Conservation (phyloP, 2,329 filamentous ascomycete species). For the Aspergillus versicolor region DNA sequence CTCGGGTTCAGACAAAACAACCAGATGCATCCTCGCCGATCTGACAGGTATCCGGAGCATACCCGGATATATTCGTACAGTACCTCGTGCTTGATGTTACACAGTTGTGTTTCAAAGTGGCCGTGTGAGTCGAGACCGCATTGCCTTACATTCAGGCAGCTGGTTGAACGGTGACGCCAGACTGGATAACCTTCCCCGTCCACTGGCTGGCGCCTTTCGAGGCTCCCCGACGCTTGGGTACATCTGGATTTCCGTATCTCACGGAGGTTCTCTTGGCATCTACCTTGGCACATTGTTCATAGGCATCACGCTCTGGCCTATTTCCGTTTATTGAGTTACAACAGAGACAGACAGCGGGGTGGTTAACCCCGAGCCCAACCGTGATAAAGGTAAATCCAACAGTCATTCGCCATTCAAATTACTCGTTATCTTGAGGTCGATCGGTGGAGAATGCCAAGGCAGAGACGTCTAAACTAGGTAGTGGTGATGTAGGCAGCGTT, state of each 20-base stretch:
- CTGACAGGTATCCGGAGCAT: slow-evolving; percentile 14
- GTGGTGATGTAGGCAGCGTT: slow-evolving; percentile 6
- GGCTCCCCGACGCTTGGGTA: background rate
- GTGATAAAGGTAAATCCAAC: background rate
- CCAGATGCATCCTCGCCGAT: background rate
- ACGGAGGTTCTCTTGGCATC: slow-evolving; percentile 7
- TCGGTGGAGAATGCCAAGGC: slow-evolving; percentile 14
- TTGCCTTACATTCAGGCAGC: background rate
- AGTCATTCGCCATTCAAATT: slow-evolving; percentile 1
- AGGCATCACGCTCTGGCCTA: background rate
- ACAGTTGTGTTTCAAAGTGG: slow-evolving; percentile 16
- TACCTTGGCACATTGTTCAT: slow-evolving; percentile 1
- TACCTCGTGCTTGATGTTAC: slow-evolving; percentile 13
- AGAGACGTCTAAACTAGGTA: slow-evolving; percentile 7
- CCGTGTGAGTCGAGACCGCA: background rate
- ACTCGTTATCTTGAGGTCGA: slow-evolving; percentile 9
- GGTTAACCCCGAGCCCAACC: slow-evolving; percentile 2
- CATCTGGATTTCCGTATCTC: slow-evolving; percentile 1
- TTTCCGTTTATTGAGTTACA: background rate
- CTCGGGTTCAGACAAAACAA: slow-evolving; percentile 1
- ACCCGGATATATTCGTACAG: slow-evolving; percentile 6
- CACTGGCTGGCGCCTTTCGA: slow-evolving; percentile 6
- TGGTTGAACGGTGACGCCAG: background rate
- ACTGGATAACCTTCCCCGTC: background rate
- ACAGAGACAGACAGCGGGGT: background rate